Evolutionary conservation across 192 early-diverging fungal species (phyloP).

Genomic region (Rhizophlyctis rosea): DNA sequence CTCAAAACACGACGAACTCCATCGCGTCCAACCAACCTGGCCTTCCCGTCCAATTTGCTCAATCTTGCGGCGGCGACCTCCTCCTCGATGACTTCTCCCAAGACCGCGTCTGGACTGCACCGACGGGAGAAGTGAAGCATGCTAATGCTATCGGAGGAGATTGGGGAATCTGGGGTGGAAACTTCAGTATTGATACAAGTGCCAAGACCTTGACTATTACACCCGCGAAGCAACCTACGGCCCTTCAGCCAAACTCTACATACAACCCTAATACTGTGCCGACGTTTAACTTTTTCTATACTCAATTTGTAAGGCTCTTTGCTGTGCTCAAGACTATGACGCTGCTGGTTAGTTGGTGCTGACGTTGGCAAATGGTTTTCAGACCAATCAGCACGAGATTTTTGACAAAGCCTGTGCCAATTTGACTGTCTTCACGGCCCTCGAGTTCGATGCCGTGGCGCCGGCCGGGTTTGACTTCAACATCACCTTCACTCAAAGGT

Average conservation of each 20-base stretch:
- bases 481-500: background rate
- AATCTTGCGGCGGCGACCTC: background rate
- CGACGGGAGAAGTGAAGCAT: background rate
- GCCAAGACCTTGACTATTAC: background rate
- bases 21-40: background rate
- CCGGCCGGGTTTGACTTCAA: background rate
- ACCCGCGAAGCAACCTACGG: background rate
- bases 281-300: background rate
- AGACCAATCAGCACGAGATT: background rate
- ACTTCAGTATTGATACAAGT: background rate
- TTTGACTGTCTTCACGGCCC: background rate
- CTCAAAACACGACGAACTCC: background rate
- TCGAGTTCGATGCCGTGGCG: background rate
- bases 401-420: conserved; percentile 1
- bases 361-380: background rate
- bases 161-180: background rate
- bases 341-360: background rate
- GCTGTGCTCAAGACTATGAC: no score
- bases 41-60: background rate
- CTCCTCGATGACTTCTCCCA: conserved; percentile 2
- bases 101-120: background rate
- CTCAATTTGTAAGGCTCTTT: background rate
- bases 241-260: background rate
- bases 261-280: background rate
- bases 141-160: background rate